These are phyloP conservation scores for Lactarius evosmus DNA, from an alignment of 768 basidiomycete genomes.

Conservation along the genomic window DNA sequence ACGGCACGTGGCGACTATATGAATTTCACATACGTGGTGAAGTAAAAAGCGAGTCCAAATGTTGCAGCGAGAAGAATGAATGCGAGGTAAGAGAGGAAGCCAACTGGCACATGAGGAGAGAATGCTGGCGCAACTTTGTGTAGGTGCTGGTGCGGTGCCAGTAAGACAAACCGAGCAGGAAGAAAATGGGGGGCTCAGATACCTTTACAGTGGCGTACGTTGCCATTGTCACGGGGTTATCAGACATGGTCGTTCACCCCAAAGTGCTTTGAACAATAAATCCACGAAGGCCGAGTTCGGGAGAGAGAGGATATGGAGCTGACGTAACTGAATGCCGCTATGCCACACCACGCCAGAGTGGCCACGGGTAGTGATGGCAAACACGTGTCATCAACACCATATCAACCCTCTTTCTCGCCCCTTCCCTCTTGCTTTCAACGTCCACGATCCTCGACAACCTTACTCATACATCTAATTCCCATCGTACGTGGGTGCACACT, in stretches of 20 bases:
- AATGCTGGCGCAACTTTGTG: slow-evolving; percentile 70
- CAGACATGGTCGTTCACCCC: slow-evolving; percentile 44
- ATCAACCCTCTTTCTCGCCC: slow-evolving; percentile 33
- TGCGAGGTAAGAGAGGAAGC: slow-evolving; percentile 69
- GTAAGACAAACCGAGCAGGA: slow-evolving; percentile 13
- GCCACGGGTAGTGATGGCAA: slow-evolving; percentile 38
- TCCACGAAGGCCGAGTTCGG: not conserved
- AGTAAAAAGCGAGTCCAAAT: slow-evolving; percentile 87
- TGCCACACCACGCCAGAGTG: not conserved
- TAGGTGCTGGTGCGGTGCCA: slow-evolving; percentile 44
- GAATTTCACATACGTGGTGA: slow-evolving; percentile 63
- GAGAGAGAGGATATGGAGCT: slow-evolving; percentile 29
- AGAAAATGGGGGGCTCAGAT: slow-evolving; percentile 24
- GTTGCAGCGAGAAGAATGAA: slow-evolving; percentile 68
- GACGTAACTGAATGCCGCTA: slow-evolving; percentile 42
- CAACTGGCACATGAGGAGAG: slow-evolving; percentile 62
- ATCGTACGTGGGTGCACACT: slow-evolving; percentile 20
- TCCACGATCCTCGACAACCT: slow-evolving; percentile 23
- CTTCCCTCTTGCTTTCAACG: slow-evolving; percentile 27
- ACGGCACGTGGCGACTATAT: slow-evolving; percentile 5
- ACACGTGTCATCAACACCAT: slow-evolving; percentile 60
- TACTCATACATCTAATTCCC: slow-evolving; percentile 1
- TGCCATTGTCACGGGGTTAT: slow-evolving; percentile 22
- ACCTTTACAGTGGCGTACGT: slow-evolving; percentile 55
- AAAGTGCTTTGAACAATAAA: slow-evolving; percentile 1